These are phyloP conservation scores for Sicyos edulis DNA, from an alignment of 306 rosid species.

Conservation along the genomic window DNA sequence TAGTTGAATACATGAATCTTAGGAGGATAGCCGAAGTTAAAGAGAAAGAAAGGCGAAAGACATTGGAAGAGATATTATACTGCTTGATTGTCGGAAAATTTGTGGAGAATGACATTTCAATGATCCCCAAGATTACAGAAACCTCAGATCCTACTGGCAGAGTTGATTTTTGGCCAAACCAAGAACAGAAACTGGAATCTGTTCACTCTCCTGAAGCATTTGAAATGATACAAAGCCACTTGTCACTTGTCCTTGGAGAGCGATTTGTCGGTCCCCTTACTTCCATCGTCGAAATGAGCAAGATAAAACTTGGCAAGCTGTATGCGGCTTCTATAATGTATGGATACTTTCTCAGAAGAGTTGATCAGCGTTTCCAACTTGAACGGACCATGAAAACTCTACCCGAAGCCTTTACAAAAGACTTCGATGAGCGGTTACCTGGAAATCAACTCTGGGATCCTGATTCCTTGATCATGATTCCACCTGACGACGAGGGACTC, in stretches of 20 bases:
- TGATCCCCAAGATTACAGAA: conserved; percentile 72
- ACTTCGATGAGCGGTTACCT: conserved; percentile 45
- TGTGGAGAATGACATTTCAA: conserved; percentile 52
- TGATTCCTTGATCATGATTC: conserved; percentile 63
- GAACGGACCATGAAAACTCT: conserved; percentile 75
- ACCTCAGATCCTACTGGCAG: conserved; percentile 59
- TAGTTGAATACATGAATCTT: conserved; percentile 27
- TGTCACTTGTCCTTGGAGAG: conserved; percentile 76
- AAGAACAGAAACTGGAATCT: conserved; percentile 74
- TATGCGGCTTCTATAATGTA: conserved; percentile 98
- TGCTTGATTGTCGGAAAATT: conserved; percentile 61
- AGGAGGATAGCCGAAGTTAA: conserved; percentile 88
- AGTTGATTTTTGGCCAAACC: conserved; percentile 90
- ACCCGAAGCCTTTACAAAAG: conserved; percentile 52
- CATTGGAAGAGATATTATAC: conserved; percentile 80
- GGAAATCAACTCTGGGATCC: conserved; percentile 80
- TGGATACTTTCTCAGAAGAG: conserved; percentile 89
- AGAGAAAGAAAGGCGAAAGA: conserved; percentile 61
- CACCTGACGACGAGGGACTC: conserved; percentile 37
- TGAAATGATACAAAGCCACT: conserved; percentile 87
- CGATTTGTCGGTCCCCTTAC: conserved; percentile 68
- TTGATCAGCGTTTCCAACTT: conserved; percentile 87
- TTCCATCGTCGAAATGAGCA: conserved; percentile 67
- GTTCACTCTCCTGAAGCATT: conserved; percentile 84
- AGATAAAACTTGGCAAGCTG: conserved; percentile 83